Conservation (phyloP, 495 filamentous ascomycete genomes). For the Trichoderma asperelloides region DNA sequence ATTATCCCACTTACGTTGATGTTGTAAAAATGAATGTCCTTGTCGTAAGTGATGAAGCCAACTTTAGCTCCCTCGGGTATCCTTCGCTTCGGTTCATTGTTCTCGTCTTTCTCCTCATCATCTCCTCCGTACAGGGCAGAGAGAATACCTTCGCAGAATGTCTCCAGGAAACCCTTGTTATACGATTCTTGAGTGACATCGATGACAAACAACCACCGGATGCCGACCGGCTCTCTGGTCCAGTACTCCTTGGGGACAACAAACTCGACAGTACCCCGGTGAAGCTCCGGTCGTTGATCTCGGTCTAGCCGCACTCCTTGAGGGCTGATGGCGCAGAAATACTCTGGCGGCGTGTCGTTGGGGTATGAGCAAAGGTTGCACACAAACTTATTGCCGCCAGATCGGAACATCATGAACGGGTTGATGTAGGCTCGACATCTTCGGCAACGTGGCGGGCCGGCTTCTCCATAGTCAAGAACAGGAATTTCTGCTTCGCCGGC, state of each 20-base stretch:
- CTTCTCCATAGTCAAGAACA: slow-evolving; percentile 89
- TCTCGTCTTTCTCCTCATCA: slow-evolving; percentile 43
- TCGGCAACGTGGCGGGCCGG: slow-evolving; percentile 83
- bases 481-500: slow-evolving; percentile 82
- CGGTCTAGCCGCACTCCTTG: slow-evolving; percentile 82
- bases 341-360: slow-evolving; percentile 87
- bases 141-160: slow-evolving; percentile 82
- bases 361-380: slow-evolving; percentile 98
- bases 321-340: slow-evolving; percentile 85
- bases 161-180: slow-evolving; percentile 82
- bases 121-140: slow-evolving; percentile 69
- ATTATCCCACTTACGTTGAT: slow-evolving; percentile 52
- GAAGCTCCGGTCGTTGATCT: slow-evolving; percentile 80
- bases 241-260: slow-evolving; percentile 97
- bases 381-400: slow-evolving; percentile 90
- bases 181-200: slow-evolving; percentile 86
- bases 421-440: slow-evolving; percentile 97
- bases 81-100: slow-evolving; percentile 48
- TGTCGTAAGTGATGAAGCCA: slow-evolving; percentile 92
- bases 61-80: slow-evolving; percentile 77
- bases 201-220: slow-evolving; percentile 84
- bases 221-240: slow-evolving; percentile 84
- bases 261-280: slow-evolving; percentile 88
- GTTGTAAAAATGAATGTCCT: slow-evolving; percentile 96
- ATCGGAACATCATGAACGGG: slow-evolving; percentile 94